These are phyloP conservation scores for Amanita rubescens DNA, from an alignment of 768 basidiomycete species.

Conservation along the genomic window DNA sequence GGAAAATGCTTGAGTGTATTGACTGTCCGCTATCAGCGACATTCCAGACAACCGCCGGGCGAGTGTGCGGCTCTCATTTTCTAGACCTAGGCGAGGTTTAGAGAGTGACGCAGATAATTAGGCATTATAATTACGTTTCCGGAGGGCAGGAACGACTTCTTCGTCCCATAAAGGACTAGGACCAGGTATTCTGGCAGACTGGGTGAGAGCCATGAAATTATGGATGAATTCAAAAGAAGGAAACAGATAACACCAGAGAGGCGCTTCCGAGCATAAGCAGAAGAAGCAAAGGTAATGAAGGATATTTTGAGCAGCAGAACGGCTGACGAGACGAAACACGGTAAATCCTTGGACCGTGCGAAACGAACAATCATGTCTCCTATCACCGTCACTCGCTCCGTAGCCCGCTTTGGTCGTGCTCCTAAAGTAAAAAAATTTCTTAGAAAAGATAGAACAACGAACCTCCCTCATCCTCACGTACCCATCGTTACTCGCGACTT, in stretches of 20 bases:
- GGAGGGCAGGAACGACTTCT: conserved; percentile 70
- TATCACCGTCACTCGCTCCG: conserved; percentile 16
- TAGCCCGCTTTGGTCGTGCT: conserved; percentile 46
- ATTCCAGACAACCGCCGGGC: conserved; percentile 70
- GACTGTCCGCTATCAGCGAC: conserved; percentile 46
- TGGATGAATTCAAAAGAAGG: neutral
- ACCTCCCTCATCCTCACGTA: conserved; percentile 71
- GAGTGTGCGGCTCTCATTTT: conserved; percentile 73
- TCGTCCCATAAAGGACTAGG: conserved; percentile 73
- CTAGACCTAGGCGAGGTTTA: conserved; percentile 47
- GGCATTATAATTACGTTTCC: conserved; percentile 53
- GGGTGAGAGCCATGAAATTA: conserved; percentile 33
- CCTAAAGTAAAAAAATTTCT: conserved; percentile 40
- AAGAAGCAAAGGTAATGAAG: neutral
- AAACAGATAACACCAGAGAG: neutral
- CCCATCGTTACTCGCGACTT: conserved; percentile 61
- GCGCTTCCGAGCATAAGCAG: neutral
- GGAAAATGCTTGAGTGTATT: conserved; percentile 33
- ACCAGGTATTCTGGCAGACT: conserved; percentile 33
- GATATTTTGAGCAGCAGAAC: neutral
- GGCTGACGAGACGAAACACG: neutral
- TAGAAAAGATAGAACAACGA: conserved; percentile 37
- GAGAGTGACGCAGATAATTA: conserved; percentile 5
- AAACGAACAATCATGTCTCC: neutral
- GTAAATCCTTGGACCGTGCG: conserved; percentile 8